Base-by-base conservation (phyloP, 345 rosid species). In the Streptanthus diversifolius region DNA sequence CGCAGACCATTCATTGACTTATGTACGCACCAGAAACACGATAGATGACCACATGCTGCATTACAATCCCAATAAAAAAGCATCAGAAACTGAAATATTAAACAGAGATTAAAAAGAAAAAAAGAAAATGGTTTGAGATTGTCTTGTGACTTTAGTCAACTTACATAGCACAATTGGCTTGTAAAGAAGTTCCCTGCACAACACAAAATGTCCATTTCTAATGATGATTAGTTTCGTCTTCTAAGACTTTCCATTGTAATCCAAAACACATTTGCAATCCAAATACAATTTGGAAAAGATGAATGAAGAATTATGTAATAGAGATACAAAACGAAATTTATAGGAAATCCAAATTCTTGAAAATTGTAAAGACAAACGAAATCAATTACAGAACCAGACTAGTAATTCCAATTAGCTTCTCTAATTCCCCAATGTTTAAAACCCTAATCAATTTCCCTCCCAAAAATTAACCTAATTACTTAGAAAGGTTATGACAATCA, bases 21-120 rank as follows among this genome's bases (percentile, higher is more conserved):
- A 60, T 86, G 82, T 5, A 89, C 95, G 39, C 98, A 93, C 98
- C 97, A 93, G 73, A 93, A 93, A 83, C 98, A 90, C 57, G 97
- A 83, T 18, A 93, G 37, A 60, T 89, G 97, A 59, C 97, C 98
- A 82, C 98, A 93, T 48, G 85, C 98, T 93, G 79, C 83, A 61
- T 62, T 5, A 3, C 11, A 14, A 57, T 44, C 29, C 25, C 56
- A 25, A 58, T n/a, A 47, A 48, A 0, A 3, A n/a, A 53, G 17
- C 60, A 32, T 21, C 60, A 60, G 0, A 33, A 74, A 70, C 57
- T 27, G 35, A 39, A 10, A 43, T 4, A 56, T 8, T 5, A 19
- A 54, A 10, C 6, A 41, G 0, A 3, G 22, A 18, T 3, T 1
- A 25, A 22, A 22, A 1, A 22, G 2, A 22, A 25, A 62, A 3